Base-by-base conservation (phyloP, 352 stramenopile genomes). In the Aphanomyces stellatus region DNA sequence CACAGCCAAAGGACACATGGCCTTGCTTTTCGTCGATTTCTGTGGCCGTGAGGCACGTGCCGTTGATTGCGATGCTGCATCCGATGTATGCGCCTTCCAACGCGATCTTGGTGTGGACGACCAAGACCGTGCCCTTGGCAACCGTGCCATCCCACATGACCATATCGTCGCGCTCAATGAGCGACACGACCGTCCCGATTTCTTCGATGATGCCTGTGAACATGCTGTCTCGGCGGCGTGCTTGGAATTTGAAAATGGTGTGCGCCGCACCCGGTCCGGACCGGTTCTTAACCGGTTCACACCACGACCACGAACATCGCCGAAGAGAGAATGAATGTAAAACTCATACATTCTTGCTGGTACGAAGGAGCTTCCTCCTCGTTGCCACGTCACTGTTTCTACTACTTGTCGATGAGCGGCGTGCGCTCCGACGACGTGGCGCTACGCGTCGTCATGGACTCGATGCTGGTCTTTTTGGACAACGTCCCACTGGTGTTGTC, bases 121-220 rank as follows among this genome's bases (percentile, higher is more conserved):
- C 77, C 22, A 98, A 83, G 82, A 96, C 93, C 22, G 88, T 97
- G 60, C 94, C 91, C 15, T 70, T 78, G 61, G 90, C 90, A n/a
- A 71, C 81, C 63, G 85, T 87, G 13, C 96, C 97, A 73, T 99
- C 94, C 97, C 97, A 99, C 28, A 99, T 75, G 62, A 85, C 72
- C 77, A 99, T 90, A 65, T 98, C 90, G 62, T 90, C 74, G 57
- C 90, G 84, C 73, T 97, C 79, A 67, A 89, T 76, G 72, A 99
- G 88, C 42, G 82, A 88, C 59, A 97, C 78, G 42, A 99, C 93
- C 37, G 79, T 90, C 62, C 97, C 97, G 76, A 99, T 98, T 85
- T 99, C 96, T 79, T 99, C 96, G 46, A 99, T 88, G 78, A 99
- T 99, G 35, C 97, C 97, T 7, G 94, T 98, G 79, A 99, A 99